phyloP scores from a whole-genome alignment of 2,329 filamentous ascomycete species.

The Fusarium algeriense region DNA sequence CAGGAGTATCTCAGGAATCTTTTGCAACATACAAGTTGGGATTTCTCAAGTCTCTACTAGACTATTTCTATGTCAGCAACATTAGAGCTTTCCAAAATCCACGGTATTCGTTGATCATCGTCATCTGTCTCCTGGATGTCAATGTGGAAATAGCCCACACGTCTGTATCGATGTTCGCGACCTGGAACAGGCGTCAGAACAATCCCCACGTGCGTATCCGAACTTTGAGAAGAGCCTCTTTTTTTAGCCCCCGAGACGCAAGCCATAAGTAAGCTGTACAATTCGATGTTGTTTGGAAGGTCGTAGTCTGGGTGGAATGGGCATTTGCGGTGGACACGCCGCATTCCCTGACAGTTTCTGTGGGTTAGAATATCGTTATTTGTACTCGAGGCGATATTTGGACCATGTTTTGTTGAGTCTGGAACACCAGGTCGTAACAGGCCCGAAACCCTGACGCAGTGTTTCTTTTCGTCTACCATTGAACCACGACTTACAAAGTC shows the following conservation, averaged over 20 bases:
- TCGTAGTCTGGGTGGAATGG: not conserved
- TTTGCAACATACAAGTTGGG: not conserved
- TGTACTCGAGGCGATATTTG: not conserved
- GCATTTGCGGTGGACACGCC: not conserved
- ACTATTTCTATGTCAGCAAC: slow-evolving; percentile 1
- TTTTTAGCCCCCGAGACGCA: not conserved
- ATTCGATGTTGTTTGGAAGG: not conserved
- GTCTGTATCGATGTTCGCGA: not conserved
- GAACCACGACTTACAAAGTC: not conserved
- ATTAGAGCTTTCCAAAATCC: not conserved
- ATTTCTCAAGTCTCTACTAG: not conserved
- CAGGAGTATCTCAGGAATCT: not conserved
- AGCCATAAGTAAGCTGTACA: not conserved
- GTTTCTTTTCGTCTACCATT: not conserved
- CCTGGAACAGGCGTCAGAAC: not conserved
- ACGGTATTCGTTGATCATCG: not conserved
- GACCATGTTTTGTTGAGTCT: not conserved
- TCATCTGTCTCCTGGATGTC: not conserved
- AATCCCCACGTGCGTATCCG: not conserved
- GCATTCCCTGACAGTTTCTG: not conserved
- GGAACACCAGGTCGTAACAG: not conserved
- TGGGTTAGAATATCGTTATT: not conserved
- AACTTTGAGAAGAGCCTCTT: not conserved
- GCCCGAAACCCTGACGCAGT: not conserved
- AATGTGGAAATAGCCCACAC: slow-evolving; percentile 2